Conservation (phyloP, 805 yeast species). For the Schwanniomyces vanrijiae region DNA sequence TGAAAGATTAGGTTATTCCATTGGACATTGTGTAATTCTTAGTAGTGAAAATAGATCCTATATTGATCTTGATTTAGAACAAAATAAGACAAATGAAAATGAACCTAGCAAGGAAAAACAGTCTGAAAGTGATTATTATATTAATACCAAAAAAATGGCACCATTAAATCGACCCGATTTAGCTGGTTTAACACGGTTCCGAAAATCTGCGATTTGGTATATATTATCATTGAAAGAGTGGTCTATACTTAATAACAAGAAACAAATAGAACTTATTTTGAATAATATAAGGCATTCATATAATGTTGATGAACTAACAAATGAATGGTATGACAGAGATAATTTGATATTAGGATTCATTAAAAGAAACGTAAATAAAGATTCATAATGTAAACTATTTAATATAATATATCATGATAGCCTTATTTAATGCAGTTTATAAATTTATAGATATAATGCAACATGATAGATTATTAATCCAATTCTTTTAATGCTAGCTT, state of each 20-base stretch:
- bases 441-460: not conserved
- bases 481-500: conserved; percentile 41
- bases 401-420: not conserved
- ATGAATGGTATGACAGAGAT: conserved; percentile 34
- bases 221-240: conserved; percentile 74
- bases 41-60: conserved; percentile 20
- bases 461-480: conserved; percentile 13
- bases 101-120: too few relatives aligned
- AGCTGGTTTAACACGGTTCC: conserved; percentile 56
- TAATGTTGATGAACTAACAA: conserved; percentile 13
- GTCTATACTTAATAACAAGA: conserved; percentile 30
- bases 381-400: not conserved
- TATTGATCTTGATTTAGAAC: conserved; percentile 32
- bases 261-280: conserved; percentile 26
- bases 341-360: conserved; percentile 27
- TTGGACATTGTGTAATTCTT: conserved; percentile 42
- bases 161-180: conserved; percentile 38
- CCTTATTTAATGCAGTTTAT: not conserved
- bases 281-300: conserved; percentile 25
- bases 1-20: conserved; percentile 42
- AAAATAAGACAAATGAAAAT: not conserved
- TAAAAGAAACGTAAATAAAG: conserved; percentile 8
- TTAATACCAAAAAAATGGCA: conserved; percentile 33
- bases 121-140: conserved; percentile 13
- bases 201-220: conserved; percentile 80